Evolutionary conservation across 345 rosid genomes (phyloP), one percentile per base, ranked within the genome.

Genomic region (Erodium maritimum): DNA sequence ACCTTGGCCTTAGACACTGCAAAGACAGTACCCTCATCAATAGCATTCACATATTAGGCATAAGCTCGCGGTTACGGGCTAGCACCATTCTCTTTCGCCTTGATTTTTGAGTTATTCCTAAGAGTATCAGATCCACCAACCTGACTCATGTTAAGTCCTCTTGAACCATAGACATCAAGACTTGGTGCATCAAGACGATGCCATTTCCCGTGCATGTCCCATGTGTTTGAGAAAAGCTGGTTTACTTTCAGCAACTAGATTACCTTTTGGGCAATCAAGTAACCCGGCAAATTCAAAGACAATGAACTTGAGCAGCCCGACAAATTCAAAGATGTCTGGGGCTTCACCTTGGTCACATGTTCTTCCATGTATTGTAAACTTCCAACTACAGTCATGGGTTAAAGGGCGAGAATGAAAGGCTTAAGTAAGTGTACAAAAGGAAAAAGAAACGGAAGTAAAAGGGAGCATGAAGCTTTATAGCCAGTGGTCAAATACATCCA

Each of bases 281-380:
- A 72, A 54, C 24, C 67, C 52, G 17, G 66, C 67, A n/a, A n/a
- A n/a, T n/a, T n/a, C 81, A 91, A 69, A 14, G 80, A 68, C 59
- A 84, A 62, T 19, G 90, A 57, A 25, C 54, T 75, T 17, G 86
- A 82, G 71, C 80, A 86, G 57, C 87, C 95, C 0, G 84, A 88
- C 69, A 88, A 69, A 53, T 69, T 67, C 76, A 86, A 70, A 34
- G 79, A 67, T 61, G 67, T 84, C 70, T 67, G 77, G 70, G 88
- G 88, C 74, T 77, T 91, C 16, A 82, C 87, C 12, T 50, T 76
- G 6, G 95, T 84, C 52, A 78, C 67, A 9, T 84, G 77, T 76
- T 91, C 98, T 76, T 86, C 83, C 0, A 23, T 21, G 25, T 67
- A 75, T 14, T 77, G 86, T 64, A 79, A 78, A 65, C 73, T 77